Evolutionary conservation across 805 yeast genomes (phyloP).

Genomic region (Candida incommunis): DNA sequence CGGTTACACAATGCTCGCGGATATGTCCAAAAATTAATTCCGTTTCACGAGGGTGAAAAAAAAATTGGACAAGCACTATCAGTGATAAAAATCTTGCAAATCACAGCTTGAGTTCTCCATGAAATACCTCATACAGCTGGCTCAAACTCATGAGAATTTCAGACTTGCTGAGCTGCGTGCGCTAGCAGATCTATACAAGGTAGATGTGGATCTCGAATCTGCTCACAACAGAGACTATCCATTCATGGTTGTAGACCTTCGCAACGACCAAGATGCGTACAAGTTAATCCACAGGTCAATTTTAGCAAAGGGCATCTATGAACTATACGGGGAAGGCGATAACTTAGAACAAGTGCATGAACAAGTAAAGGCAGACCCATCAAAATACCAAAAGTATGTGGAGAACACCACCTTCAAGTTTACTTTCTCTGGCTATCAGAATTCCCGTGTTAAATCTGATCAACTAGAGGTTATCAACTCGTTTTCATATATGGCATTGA

Average conservation of each 20-base stretch:
- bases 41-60: too few species aligned
- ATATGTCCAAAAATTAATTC: too few species aligned
- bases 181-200: conserved; percentile 48
- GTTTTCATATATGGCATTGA: conserved; percentile 53
- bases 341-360: conserved; percentile 44
- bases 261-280: conserved; percentile 52
- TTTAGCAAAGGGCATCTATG: conserved; percentile 63
- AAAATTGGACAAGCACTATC: too few species aligned
- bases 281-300: conserved; percentile 54
- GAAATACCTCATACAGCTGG: conserved; percentile 65
- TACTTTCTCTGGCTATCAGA: conserved; percentile 66
- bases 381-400: conserved; percentile 21
- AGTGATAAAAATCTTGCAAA: too few species aligned
- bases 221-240: conserved; percentile 47
- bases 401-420: conserved; percentile 54
- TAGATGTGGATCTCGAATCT: conserved; percentile 41
- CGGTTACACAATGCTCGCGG: too few species aligned
- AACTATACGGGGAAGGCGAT: conserved; percentile 65
- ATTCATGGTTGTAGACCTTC: conserved; percentile 53
- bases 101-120: too few species aligned
- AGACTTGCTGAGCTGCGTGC: conserved; percentile 75
- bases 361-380: conserved; percentile 26
- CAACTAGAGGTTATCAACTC: conserved; percentile 55
- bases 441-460: conserved; percentile 37
- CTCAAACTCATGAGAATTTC: conserved; percentile 71